phyloP scores from a whole-genome alignment of 192 early-diverging fungal genomes.

The Mortierella claussenii region DNA sequence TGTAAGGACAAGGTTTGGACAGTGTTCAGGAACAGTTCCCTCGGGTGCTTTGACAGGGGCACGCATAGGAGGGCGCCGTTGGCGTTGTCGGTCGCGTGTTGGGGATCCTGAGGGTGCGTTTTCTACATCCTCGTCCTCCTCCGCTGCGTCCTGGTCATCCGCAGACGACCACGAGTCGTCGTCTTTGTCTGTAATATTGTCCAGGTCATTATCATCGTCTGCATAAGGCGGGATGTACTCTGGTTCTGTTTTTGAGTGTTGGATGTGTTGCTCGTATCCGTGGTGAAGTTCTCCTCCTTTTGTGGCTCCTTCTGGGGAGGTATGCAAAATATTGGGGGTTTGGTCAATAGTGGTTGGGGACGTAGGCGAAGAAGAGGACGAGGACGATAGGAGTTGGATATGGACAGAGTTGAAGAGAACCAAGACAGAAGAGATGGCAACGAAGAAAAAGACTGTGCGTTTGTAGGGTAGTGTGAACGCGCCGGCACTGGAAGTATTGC shows the following conservation, averaged over 20 bases:
- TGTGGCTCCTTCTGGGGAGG: too few relatives aligned
- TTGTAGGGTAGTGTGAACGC: background rate
- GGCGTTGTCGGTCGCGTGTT: background rate
- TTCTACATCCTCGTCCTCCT: background rate
- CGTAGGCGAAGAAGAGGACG: too few relatives aligned
- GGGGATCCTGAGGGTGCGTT: background rate
- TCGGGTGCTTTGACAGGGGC: background rate
- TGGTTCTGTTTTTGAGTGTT: background rate
- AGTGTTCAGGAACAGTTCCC: slow-evolving; percentile 12
- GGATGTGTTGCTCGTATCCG: background rate
- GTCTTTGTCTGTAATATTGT: background rate
- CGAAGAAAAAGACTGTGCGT: slow-evolving; percentile 12
- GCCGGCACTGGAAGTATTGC: background rate
- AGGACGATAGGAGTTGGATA: background rate
- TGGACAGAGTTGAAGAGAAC: slow-evolving; percentile 12
- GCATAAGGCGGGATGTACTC: background rate
- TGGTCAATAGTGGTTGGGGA: too few relatives aligned
- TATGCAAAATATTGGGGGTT: too few relatives aligned
- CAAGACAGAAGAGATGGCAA: slow-evolving; percentile 26
- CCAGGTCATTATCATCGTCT: background rate
- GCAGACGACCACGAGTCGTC: slow-evolving; percentile 5
- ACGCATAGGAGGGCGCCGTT: background rate
- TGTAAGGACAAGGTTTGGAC: slow-evolving; percentile 18
- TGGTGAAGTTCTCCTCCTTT: too few relatives aligned
- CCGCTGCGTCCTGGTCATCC: background rate